Evolutionary conservation across 192 early-diverging fungal species (phyloP).

Genomic region (Glomus cerebriforme): DNA sequence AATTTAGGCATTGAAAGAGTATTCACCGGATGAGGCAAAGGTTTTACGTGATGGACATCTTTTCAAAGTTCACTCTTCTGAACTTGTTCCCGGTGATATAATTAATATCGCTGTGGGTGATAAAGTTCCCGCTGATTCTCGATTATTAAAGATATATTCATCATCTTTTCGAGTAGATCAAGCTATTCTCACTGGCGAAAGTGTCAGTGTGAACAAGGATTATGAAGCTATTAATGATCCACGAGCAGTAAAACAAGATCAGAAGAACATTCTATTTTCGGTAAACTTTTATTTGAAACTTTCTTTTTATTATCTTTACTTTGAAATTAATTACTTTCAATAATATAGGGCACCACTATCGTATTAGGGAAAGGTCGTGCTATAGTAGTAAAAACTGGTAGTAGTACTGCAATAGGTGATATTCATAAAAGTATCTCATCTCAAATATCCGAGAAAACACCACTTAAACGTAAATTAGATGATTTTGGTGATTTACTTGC

Average conservation of each 20-base stretch:
- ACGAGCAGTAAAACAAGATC: slow-evolving; percentile 91
- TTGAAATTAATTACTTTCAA: slow-evolving; percentile 56
- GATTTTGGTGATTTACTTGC: slow-evolving; percentile 92
- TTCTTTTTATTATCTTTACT: slow-evolving; percentile 64
- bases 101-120: slow-evolving; percentile 90
- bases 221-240: slow-evolving; percentile 60
- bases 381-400: slow-evolving; percentile 87
- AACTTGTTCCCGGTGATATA: slow-evolving; percentile 98
- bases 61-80: slow-evolving; percentile 66
- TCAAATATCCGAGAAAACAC: slow-evolving; percentile 90
- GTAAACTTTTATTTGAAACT: slow-evolving; percentile 56
- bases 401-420: slow-evolving; percentile 88
- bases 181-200: slow-evolving; percentile 94
- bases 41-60: slow-evolving; percentile 78
- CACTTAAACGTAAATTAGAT: slow-evolving; percentile 92
- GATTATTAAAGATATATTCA: slow-evolving; percentile 78
- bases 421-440: slow-evolving; percentile 87
- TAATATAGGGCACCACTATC: slow-evolving; percentile 77
- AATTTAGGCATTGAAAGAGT: slow-evolving; percentile 84
- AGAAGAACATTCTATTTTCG: slow-evolving; percentile 95
- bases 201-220: slow-evolving; percentile 87
- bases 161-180: slow-evolving; percentile 94
- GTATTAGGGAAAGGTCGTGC: slow-evolving; percentile 88
- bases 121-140: slow-evolving; percentile 94
- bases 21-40: slow-evolving; percentile 94